phyloP scores from a whole-genome alignment of 2,329 filamentous ascomycete species.

The Claviceps sp. region DNA sequence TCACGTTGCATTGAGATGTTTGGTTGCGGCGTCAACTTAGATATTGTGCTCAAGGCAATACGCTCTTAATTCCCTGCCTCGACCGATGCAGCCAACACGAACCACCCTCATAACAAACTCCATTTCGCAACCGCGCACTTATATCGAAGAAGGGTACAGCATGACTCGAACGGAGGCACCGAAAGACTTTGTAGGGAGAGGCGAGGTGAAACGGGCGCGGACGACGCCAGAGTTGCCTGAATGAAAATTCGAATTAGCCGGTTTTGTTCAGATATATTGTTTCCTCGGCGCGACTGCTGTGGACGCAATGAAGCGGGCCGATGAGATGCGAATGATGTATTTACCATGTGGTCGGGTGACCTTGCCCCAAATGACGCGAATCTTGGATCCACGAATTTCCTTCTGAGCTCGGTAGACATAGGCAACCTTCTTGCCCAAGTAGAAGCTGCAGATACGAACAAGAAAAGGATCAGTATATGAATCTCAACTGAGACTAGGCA shows the following conservation, averaged over 20 bases:
- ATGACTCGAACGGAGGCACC: slow-evolving; percentile 92
- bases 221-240: slow-evolving; percentile 94
- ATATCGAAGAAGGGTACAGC: slow-evolving; percentile 97
- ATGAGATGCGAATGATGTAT: slow-evolving; percentile 13
- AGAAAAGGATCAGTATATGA: slow-evolving; percentile 13
- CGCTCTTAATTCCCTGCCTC: slow-evolving; percentile 41
- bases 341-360: slow-evolving; percentile 89
- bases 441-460: slow-evolving; percentile 50
- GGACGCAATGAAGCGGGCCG: background rate
- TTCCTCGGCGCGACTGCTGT: background rate
- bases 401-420: slow-evolving; percentile 95
- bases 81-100: slow-evolving; percentile 47
- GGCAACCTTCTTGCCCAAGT: slow-evolving; percentile 96
- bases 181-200: slow-evolving; percentile 93
- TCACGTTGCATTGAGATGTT: no score
- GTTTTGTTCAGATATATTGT: background rate
- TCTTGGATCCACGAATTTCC: slow-evolving; percentile 95
- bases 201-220: slow-evolving; percentile 90
- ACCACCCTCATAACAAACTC: slow-evolving; percentile 51
- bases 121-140: slow-evolving; percentile 42
- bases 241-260: background rate
- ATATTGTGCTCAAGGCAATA: slow-evolving; percentile 27
- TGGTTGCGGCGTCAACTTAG: no score
- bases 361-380: slow-evolving; percentile 98
- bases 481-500: background rate